These are phyloP conservation scores for Gastrolobium bilobum DNA, from an alignment of 306 rosid genomes.

Conservation along the genomic window DNA sequence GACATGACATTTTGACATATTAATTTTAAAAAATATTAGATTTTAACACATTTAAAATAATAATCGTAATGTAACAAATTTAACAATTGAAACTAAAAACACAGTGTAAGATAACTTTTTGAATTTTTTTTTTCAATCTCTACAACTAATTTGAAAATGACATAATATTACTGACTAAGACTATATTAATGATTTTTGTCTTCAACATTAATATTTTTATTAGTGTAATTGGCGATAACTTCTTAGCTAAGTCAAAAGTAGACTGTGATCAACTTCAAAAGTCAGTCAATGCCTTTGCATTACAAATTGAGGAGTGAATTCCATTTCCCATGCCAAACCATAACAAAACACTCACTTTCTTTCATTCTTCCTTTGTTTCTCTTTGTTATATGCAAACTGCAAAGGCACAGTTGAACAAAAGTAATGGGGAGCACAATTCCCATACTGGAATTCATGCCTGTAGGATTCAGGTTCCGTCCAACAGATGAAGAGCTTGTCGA, in stretches of 20 bases:
- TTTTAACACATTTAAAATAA: no score
- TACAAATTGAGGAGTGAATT: conserved; percentile 1
- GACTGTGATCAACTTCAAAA: neutral
- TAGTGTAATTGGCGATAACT: neutral
- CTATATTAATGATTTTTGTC: no score
- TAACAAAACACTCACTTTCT: neutral
- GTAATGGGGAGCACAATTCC: conserved; percentile 23
- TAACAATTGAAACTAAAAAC: no score
- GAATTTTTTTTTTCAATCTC: no score
- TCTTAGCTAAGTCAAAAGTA: conserved; percentile 41
- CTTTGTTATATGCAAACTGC: neutral
- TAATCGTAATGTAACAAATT: no score
- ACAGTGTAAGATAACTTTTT: no score
- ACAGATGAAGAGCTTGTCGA: conserved; percentile 71
- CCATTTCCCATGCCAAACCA: neutral
- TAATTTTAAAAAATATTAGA: no score
- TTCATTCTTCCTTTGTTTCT: neutral
- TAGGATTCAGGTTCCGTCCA: conserved; percentile 75
- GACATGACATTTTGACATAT: no score
- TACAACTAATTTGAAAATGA: no score
- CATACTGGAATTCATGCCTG: conserved; percentile 21
- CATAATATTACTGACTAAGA: no score
- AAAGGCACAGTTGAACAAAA: neutral
- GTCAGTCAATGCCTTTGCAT: conserved; percentile 32
- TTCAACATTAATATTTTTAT: no score